Conservation (phyloP, 345 rosid genomes). For the Citrus australasica region DNA sequence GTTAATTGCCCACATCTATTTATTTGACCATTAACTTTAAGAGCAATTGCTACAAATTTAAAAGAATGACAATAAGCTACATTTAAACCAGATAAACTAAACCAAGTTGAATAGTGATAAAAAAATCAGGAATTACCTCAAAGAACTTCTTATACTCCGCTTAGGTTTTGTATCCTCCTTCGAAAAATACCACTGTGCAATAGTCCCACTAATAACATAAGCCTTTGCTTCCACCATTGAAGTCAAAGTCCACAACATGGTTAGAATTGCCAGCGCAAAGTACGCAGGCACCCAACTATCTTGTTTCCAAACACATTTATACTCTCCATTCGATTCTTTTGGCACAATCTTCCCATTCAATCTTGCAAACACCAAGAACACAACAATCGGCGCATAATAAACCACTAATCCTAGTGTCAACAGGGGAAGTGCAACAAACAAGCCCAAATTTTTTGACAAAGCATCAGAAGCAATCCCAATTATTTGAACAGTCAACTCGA, state of each 20-base stretch:
- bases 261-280: conserved; percentile 66
- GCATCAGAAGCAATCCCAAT: conserved; percentile 85
- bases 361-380: conserved; percentile 75
- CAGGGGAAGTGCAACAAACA: conserved; percentile 63
- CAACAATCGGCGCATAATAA: conserved; percentile 69
- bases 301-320: conserved; percentile 76
- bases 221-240: conserved; percentile 75
- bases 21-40: background rate
- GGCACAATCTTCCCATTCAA: conserved; percentile 72
- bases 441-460: conserved; percentile 61
- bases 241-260: conserved; percentile 91
- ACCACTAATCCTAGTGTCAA: conserved; percentile 52
- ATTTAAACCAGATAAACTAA: background rate
- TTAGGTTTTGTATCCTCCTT: conserved; percentile 67
- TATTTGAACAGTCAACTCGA: conserved; percentile 70
- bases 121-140: conserved; percentile 52
- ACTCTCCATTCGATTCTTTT: conserved; percentile 46
- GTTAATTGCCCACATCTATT: background rate
- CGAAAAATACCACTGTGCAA: conserved; percentile 87
- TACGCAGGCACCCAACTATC: conserved; percentile 95
- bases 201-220: conserved; percentile 80
- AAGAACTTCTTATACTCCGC: conserved; percentile 64
- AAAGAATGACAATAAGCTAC: background rate
- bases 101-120: background rate
- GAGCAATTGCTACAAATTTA: background rate